Evolutionary conservation across 1,139 yeast genomes (phyloP).

Genomic region (Debaryomyces sp.): DNA sequence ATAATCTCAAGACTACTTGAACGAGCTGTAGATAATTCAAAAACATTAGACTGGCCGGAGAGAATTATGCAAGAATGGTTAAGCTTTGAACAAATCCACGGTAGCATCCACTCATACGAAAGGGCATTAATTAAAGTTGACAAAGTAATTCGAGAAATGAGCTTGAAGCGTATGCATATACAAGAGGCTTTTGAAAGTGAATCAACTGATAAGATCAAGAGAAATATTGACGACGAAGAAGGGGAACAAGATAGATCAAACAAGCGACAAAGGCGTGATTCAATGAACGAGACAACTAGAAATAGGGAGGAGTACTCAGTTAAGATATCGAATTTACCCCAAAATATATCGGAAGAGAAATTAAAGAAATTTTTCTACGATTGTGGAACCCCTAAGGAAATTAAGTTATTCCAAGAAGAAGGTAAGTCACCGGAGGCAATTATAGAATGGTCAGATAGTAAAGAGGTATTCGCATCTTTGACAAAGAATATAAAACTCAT

Average conservation of each 20-base stretch:
- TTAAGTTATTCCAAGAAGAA: constrained; percentile 30
- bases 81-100: constrained; percentile 40
- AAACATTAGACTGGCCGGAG: constrained; percentile 53
- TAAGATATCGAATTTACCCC: constrained; percentile 45
- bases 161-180: constrained; percentile 8
- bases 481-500: constrained; percentile 58
- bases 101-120: constrained; percentile 27
- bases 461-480: constrained; percentile 59
- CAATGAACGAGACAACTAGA: constrained; percentile 26
- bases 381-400: constrained; percentile 54
- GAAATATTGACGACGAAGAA: constrained; percentile 4
- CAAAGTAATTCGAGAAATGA: constrained; percentile 17
- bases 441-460: constrained; percentile 56
- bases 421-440: constrained; percentile 35
- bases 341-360: constrained; percentile 28
- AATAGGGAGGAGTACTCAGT: constrained; percentile 62
- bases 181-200: not conserved
- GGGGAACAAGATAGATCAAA: not conserved
- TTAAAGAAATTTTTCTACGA: constrained; percentile 52
- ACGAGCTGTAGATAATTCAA: constrained; percentile 31
- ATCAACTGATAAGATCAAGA: not conserved
- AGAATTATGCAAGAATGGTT: constrained; percentile 50
- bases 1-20: constrained; percentile 29
- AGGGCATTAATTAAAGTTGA: constrained; percentile 24
- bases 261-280: constrained; percentile 11